Conservation (phyloP, 2,329 filamentous ascomycete genomes). For the Leptographium galeiforme region DNA sequence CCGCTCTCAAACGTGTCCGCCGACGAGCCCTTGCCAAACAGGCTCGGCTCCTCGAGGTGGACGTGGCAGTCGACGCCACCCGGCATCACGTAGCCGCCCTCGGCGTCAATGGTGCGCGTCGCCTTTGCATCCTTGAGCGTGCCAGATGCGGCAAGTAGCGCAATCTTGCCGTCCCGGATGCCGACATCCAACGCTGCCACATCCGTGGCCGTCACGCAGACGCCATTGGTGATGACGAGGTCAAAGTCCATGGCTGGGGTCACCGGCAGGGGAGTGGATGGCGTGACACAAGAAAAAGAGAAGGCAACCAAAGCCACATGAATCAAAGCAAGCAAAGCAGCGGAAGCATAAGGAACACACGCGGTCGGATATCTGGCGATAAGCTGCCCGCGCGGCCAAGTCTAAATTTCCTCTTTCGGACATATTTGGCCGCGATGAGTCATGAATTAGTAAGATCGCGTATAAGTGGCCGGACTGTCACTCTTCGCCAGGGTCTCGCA, state of each 20-base stretch:
- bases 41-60: slow-evolving; percentile 24
- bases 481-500: slow-evolving; percentile 17
- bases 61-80: slow-evolving; percentile 28
- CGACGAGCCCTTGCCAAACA: slow-evolving; percentile 20
- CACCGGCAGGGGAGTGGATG: too few relatives aligned
- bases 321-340: neutral
- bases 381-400: too few relatives aligned
- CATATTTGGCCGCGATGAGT: too few relatives aligned
- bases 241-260: slow-evolving; percentile 17
- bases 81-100: slow-evolving; percentile 28
- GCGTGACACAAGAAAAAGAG: too few relatives aligned
- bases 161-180: slow-evolving; percentile 29
- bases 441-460: too few relatives aligned
- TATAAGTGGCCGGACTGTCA: too few relatives aligned
- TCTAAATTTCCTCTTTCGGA: too few relatives aligned
- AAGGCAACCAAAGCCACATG: too few relatives aligned
- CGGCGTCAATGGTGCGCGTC: slow-evolving; percentile 24
- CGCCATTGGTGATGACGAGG: slow-evolving; percentile 27
- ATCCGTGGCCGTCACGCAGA: slow-evolving; percentile 28
- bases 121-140: slow-evolving; percentile 17
- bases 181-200: slow-evolving; percentile 26
- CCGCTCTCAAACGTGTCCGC: slow-evolving; percentile 25
- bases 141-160: slow-evolving; percentile 23
- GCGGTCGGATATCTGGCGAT: too few relatives aligned
- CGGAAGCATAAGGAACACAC: too few relatives aligned